These are phyloP conservation scores for Phytophthora melonis DNA, from an alignment of 352 stramenopile species.

Conservation along the genomic window DNA sequence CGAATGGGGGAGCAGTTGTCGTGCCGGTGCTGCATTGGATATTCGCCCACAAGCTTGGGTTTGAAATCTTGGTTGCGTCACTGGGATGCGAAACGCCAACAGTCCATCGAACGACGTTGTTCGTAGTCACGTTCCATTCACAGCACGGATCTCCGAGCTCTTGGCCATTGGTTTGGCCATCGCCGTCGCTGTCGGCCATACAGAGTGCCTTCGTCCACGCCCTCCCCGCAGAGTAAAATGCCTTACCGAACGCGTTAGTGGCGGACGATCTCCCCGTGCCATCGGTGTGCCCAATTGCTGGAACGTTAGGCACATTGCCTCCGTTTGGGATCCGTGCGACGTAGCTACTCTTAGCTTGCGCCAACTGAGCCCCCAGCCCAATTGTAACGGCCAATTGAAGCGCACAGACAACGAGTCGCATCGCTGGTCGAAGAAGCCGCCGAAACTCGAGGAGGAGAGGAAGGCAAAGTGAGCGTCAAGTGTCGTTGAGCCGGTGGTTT, in stretches of 20 bases:
- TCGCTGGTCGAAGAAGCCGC: too few relatives aligned
- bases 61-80: neutral
- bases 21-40: neutral
- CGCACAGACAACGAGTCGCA: neutral
- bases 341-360: neutral
- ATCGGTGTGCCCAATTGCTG: constrained; percentile 43
- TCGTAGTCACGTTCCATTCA: neutral
- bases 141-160: constrained; percentile 48
- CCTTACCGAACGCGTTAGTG: constrained; percentile 3
- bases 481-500: too few relatives aligned
- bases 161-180: constrained; percentile 73
- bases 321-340: constrained; percentile 41
- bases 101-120: neutral
- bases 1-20: neutral
- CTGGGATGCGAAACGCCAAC: neutral
- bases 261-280: constrained; percentile 1
- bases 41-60: neutral
- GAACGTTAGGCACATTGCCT: constrained; percentile 38
- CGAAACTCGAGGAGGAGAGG: too few relatives aligned
- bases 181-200: constrained; percentile 22
- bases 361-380: neutral
- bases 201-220: constrained; percentile 1
- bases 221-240: constrained; percentile 18
- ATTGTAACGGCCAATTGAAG: neutral
- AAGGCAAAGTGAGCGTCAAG: too few relatives aligned